Evolutionary conservation across 192 early-diverging fungal genomes (phyloP).

Genomic region (Backusella psychrophila): DNA sequence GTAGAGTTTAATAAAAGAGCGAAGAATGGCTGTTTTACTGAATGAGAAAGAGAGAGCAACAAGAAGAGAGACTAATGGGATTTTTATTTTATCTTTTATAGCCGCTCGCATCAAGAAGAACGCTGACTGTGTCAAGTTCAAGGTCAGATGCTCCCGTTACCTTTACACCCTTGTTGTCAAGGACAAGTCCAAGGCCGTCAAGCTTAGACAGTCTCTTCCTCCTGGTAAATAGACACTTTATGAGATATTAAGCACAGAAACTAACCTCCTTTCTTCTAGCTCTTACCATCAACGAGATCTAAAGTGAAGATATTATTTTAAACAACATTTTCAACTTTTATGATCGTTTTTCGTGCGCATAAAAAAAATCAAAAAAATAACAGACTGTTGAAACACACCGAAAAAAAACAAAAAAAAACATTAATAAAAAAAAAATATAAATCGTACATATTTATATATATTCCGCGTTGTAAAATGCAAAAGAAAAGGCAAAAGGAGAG

Average conservation of each 20-base stretch:
- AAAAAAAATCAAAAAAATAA: neutral
- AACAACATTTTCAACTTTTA: neutral
- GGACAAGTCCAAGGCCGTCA: conserved; percentile 92
- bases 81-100: conserved; percentile 11
- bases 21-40: neutral
- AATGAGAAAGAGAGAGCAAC: neutral
- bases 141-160: conserved; percentile 98
- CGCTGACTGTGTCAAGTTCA: conserved; percentile 93
- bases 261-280: conserved; percentile 2
- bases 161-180: conserved; percentile 97
- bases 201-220: conserved; percentile 95
- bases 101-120: conserved; percentile 97
- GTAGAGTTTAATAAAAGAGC: neutral
- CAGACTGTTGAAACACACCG: neutral
- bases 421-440: neutral
- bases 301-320: conserved; percentile 5
- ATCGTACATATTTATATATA: neutral
- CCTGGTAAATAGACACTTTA: conserved; percentile 59
- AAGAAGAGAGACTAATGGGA: neutral
- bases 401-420: neutral
- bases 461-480: neutral
- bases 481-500: neutral
- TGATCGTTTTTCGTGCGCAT: neutral
- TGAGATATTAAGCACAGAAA: neutral
- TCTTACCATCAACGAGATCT: conserved; percentile 37